A percentile compares a stretch with the other conserved stretches of the same genome.
Evolutionary conservation across 2,329 filamentous ascomycete genomes (phyloP).

Genomic region (Aureobasidium sp.): DNA sequence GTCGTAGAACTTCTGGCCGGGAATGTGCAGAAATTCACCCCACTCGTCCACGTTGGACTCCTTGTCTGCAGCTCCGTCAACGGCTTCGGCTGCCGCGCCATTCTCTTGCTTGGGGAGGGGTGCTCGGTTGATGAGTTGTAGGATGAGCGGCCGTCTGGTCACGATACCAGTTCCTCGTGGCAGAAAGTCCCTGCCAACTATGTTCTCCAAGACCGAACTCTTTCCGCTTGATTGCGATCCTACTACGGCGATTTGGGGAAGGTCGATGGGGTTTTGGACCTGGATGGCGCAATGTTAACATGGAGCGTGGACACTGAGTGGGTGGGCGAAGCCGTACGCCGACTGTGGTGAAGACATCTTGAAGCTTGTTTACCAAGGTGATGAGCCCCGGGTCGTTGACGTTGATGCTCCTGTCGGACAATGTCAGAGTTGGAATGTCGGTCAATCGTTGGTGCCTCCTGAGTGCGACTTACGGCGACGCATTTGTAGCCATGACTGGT

Average conservation of each 20-base stretch:
- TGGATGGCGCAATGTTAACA: slow-evolving; percentile 31
- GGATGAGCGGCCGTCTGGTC: slow-evolving; percentile 87
- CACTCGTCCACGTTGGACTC: slow-evolving; percentile 92
- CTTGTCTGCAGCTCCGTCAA: slow-evolving; percentile 61
- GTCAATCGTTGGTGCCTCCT: slow-evolving; percentile 4
- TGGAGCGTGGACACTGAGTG: neutral
- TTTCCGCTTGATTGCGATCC: slow-evolving; percentile 99
- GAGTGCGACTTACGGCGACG: slow-evolving; percentile 16
- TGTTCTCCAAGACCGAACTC: slow-evolving; percentile 98
- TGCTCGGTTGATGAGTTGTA: slow-evolving; percentile 93
- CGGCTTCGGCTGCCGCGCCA: slow-evolving; percentile 57
- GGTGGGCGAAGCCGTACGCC: slow-evolving; percentile 55
- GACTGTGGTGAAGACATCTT: slow-evolving; percentile 98
- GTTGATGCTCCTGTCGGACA: slow-evolving; percentile 51
- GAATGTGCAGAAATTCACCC: slow-evolving; percentile 97
- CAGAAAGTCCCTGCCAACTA: slow-evolving; percentile 95
- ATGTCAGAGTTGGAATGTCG: neutral
- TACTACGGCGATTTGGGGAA: slow-evolving; percentile 96
- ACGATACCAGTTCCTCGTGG: slow-evolving; percentile 97
- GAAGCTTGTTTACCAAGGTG: slow-evolving; percentile 93
- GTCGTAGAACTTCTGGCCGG: slow-evolving; percentile 94
- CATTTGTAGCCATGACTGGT: slow-evolving; percentile 19
- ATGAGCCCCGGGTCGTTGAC: slow-evolving; percentile 65
- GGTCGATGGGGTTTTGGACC: slow-evolving; percentile 98
- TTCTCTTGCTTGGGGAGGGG: slow-evolving; percentile 58